Evolutionary conservation across 139 green algal genomes (phyloP).

Genomic region (Haematococcus lacustris): DNA sequence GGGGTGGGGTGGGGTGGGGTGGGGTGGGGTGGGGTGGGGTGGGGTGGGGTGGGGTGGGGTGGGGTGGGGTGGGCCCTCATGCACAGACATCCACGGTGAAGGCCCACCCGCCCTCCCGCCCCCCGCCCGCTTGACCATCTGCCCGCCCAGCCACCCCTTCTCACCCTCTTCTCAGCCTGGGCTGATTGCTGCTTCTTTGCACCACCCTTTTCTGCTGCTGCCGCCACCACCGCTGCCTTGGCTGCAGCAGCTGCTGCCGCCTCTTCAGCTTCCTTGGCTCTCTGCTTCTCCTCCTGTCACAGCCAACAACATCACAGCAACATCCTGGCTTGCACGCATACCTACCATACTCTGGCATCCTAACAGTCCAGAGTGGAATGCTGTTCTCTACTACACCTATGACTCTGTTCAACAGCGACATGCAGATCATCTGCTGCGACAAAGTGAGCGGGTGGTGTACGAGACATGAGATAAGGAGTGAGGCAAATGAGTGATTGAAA

Average conservation of each 20-base stretch:
- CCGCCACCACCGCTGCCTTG: conserved; percentile 29
- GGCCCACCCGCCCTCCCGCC: background rate
- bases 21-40: no score
- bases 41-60: no score
- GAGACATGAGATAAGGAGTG: background rate
- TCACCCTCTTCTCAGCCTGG: conserved; percentile 4
- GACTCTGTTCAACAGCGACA: no score
- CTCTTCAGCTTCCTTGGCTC: conserved; percentile 36
- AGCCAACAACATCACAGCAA: no score
- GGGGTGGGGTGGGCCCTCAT: background rate
- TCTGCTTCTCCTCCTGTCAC: conserved; percentile 47
- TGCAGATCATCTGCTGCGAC: no score
- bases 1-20: no score
- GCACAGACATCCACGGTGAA: background rate
- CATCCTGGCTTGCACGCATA: no score
- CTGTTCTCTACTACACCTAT: no score
- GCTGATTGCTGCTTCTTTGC: conserved; percentile 29
- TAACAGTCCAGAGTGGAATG: no score
- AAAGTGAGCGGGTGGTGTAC: no score
- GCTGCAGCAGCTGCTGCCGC: conserved; percentile 28
- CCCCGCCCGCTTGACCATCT: no score
- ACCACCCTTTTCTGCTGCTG: conserved; percentile 6
- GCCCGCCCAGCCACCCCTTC: background rate
- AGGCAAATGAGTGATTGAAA: background rate
- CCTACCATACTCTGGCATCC: no score